Evolutionary conservation across 148 eudicot genomes (phyloP).

Genomic region (Arctostaphylos glauca): DNA sequence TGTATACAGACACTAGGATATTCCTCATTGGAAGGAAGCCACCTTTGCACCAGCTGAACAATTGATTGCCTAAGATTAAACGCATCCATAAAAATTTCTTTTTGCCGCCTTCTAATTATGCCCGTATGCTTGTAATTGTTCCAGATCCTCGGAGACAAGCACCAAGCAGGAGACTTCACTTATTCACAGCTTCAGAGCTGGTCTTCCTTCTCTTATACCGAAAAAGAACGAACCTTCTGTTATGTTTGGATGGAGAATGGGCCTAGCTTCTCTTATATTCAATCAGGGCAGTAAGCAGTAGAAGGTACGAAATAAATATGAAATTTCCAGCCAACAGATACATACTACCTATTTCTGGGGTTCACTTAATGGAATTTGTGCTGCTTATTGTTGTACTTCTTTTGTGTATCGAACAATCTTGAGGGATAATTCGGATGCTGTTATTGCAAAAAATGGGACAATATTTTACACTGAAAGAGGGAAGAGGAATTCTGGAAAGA

Average conservation of each 20-base stretch:
- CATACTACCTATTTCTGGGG: background rate
- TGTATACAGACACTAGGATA: background rate
- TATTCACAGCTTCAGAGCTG: constrained; percentile 22
- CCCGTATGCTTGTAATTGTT: background rate
- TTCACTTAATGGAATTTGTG: background rate
- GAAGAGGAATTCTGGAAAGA: background rate
- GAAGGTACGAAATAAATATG: background rate
- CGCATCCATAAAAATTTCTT: background rate
- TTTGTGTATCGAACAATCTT: background rate
- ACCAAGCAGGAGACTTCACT: constrained; percentile 32
- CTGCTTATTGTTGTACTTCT: background rate
- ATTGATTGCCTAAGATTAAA: background rate
- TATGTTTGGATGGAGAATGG: constrained; percentile 55
- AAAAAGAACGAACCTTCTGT: constrained; percentile 35
- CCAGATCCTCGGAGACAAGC: constrained; percentile 36
- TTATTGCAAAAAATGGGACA: background rate
- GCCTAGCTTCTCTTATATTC: constrained; percentile 59
- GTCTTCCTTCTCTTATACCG: constrained; percentile 41
- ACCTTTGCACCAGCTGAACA: background rate
- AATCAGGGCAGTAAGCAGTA: constrained; percentile 29
- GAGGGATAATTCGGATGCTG: background rate
- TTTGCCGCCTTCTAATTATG: background rate
- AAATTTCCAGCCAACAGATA: background rate
- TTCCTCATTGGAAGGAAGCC: constrained; percentile 8
- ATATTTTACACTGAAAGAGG: background rate